Conservation (phyloP, 176 grass and related monocot species). For the Musa itinerans region DNA sequence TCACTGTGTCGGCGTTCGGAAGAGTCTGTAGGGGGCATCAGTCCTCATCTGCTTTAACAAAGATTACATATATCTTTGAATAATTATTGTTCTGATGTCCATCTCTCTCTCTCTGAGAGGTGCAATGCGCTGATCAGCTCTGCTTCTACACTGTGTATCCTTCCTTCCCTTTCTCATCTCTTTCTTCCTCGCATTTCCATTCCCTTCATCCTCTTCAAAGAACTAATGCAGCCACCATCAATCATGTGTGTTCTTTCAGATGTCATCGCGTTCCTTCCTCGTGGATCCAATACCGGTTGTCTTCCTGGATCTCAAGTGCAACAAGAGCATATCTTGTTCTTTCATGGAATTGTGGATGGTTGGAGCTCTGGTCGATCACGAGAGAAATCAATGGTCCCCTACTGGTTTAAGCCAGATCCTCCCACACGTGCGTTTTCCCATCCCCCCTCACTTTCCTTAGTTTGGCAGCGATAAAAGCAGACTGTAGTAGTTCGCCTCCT, state of each 20-base stretch:
- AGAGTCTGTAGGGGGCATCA: background rate
- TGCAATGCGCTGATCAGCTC: background rate
- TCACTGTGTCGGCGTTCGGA: too few species aligned
- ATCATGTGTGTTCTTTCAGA: too few species aligned
- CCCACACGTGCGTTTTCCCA: background rate
- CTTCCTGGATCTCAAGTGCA: too few species aligned
- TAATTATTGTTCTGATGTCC: background rate
- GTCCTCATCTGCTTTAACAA: background rate
- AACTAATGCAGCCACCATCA: too few species aligned
- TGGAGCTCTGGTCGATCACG: background rate
- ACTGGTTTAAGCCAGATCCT: background rate
- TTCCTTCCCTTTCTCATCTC: background rate
- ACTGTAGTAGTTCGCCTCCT: background rate
- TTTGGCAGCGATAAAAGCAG: background rate
- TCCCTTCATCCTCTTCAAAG: too few species aligned
- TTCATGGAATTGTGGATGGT: too few species aligned
- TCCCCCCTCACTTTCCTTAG: constrained; percentile 4
- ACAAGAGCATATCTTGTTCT: too few species aligned
- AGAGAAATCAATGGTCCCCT: background rate
- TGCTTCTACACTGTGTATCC: background rate
- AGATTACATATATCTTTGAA: background rate
- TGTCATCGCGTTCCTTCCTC: too few species aligned
- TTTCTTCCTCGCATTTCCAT: too few species aligned
- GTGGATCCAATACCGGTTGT: too few species aligned
- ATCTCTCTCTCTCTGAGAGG: background rate